Percentiles rank a stretch among this genome's conserved stretches.
These are phyloP conservation scores for Daldinia grandis DNA, from an alignment of 495 filamentous ascomycete species.

Conservation along the genomic window DNA sequence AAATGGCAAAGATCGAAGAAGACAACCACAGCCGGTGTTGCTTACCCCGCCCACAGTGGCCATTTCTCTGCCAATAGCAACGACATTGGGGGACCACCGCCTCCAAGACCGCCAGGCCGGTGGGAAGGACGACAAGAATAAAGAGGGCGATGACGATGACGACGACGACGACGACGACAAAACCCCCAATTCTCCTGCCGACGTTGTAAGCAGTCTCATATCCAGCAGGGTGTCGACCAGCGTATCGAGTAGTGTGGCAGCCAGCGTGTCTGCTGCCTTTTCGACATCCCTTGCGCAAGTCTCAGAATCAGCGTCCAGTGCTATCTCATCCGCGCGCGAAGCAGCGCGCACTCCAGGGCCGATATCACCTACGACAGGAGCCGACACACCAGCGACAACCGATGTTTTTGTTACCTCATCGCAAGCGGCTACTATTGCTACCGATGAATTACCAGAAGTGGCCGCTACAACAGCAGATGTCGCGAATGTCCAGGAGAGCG, in stretches of 20 bases:
- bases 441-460: background rate
- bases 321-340: conserved; percentile 16
- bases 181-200: background rate
- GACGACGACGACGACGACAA: background rate
- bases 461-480: background rate
- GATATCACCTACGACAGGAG: background rate
- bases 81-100: background rate
- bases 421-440: background rate
- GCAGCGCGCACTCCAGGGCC: background rate
- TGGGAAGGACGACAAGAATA: background rate
- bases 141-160: conserved; percentile 5
- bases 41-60: background rate
- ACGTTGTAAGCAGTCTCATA: background rate
- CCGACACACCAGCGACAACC: background rate
- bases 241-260: conserved; percentile 28
- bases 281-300: conserved; percentile 5
- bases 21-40: background rate
- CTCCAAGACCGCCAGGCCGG: conserved; percentile 17
- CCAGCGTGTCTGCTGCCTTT: conserved; percentile 7
- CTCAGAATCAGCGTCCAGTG: conserved; percentile 16
- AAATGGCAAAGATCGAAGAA: background rate
- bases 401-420: background rate
- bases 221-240: conserved; percentile 14
- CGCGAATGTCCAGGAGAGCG: conserved; percentile 17
- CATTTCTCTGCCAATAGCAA: background rate